phyloP scores from a whole-genome alignment of 2,329 filamentous ascomycete genomes.

The Teratosphaeria zuluensis region DNA sequence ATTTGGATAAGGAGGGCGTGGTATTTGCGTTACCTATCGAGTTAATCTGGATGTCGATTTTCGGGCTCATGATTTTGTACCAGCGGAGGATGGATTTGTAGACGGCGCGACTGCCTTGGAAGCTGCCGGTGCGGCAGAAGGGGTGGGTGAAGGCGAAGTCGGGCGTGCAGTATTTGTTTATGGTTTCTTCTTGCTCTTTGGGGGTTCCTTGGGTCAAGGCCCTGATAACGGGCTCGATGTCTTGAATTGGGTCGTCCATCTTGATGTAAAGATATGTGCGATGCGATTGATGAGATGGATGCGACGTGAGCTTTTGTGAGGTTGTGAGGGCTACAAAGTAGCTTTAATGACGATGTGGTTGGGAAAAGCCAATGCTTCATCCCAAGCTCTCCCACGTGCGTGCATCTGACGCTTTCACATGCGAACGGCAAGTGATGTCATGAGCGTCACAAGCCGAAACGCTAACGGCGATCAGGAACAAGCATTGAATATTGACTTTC shows the following conservation, averaged over 20 bases:
- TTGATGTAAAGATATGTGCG: neutral
- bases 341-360: neutral
- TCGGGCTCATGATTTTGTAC: conserved; percentile 76
- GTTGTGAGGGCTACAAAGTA: neutral
- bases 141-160: conserved; percentile 69
- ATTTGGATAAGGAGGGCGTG: neutral
- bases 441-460: neutral
- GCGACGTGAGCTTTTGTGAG: neutral
- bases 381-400: neutral
- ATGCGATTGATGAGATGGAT: neutral
- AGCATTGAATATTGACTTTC: neutral
- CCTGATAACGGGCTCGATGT: conserved; percentile 59
- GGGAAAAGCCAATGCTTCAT: neutral
- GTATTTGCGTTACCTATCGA: conserved; percentile 37
- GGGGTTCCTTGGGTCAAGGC: conserved; percentile 59
- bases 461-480: neutral
- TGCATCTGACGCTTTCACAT: conserved; percentile 1
- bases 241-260: conserved; percentile 35
- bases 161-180: conserved; percentile 64
- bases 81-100: conserved; percentile 65
- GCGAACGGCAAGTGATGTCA: neutral
- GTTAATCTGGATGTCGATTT: conserved; percentile 58
- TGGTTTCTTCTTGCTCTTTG: conserved; percentile 52
- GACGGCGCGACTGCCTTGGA: conserved; percentile 54
- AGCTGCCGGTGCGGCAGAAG: conserved; percentile 58